phyloP scores from a whole-genome alignment of 164 flowering plant species.

The Chimonanthus praecox region DNA sequence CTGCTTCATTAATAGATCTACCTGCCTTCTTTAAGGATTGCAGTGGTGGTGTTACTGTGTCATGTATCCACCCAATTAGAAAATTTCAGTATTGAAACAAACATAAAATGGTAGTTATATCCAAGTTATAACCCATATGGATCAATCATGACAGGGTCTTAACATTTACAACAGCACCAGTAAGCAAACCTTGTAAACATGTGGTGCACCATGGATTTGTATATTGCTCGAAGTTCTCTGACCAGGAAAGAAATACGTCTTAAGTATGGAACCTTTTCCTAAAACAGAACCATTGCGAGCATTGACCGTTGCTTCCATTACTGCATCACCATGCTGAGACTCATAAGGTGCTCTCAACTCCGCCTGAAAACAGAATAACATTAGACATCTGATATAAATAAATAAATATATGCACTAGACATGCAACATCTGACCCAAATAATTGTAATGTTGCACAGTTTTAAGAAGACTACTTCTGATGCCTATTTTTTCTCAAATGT shows the following conservation, averaged over 20 bases:
- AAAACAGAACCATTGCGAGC: slow-evolving; percentile 88
- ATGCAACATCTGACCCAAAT: slow-evolving; percentile 1
- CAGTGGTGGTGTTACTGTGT: no score
- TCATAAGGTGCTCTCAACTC: slow-evolving; percentile 77
- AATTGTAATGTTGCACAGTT: background rate
- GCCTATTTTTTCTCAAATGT: slow-evolving; percentile 3
- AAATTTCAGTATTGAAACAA: no score
- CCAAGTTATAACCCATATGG: background rate
- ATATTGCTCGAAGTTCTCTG: slow-evolving; percentile 86
- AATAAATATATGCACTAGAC: background rate
- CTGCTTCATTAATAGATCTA: no score
- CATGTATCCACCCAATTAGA: no score
- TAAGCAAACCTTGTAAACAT: slow-evolving; percentile 70
- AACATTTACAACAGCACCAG: background rate
- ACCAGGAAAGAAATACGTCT: slow-evolving; percentile 97
- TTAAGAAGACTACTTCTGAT: background rate
- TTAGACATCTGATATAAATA: background rate
- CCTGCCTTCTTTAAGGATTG: no score
- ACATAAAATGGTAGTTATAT: background rate
- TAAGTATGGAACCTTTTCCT: slow-evolving; percentile 87
- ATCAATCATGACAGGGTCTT: background rate
- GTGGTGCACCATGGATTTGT: slow-evolving; percentile 90
- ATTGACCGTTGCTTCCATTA: slow-evolving; percentile 85
- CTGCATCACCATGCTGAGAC: slow-evolving; percentile 89
- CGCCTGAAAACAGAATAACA: slow-evolving; percentile 44